A percentile compares a stretch with the other conserved stretches of the same genome.
Evolutionary conservation across 2,329 filamentous ascomycete species (phyloP).

Genomic region (Dendrostoma leiphaemia): DNA sequence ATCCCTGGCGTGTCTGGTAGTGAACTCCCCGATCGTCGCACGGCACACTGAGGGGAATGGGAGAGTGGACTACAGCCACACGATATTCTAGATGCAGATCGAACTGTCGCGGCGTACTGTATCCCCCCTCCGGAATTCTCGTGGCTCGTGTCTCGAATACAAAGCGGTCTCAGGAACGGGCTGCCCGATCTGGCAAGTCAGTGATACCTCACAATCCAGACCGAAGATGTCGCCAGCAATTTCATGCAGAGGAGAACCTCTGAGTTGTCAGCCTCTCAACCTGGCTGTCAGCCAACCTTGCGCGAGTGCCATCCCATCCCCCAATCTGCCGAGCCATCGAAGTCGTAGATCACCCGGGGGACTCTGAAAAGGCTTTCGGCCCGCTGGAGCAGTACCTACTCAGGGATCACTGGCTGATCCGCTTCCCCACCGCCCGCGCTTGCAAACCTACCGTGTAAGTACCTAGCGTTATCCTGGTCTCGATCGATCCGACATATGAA

Average conservation of each 20-base stretch:
- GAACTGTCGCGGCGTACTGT: neutral
- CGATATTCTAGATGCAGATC: neutral
- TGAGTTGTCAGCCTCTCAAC: too few relatives aligned
- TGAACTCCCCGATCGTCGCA: slow-evolving; percentile 15
- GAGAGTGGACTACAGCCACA: too few relatives aligned
- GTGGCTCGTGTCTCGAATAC: neutral
- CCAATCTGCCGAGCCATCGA: neutral
- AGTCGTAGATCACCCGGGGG: neutral
- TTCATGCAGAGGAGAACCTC: too few relatives aligned
- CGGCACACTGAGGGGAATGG: slow-evolving; percentile 10
- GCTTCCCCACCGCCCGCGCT: neutral
- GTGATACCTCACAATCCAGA: neutral
- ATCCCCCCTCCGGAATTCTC: neutral
- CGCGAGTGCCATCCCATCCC: neutral
- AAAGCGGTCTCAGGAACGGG: neutral
- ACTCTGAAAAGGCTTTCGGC: neutral
- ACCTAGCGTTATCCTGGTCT: slow-evolving; percentile 11
- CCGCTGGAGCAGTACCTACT: slow-evolving; percentile 2
- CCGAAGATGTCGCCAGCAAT: neutral
- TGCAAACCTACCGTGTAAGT: too few relatives aligned
- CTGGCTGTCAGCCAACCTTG: neutral
- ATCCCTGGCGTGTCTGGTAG: neutral
- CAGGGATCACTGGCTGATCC: slow-evolving; percentile 5
- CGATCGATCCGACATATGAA: slow-evolving; percentile 1
- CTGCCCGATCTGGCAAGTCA: neutral